Percentiles rank a stretch among this genome's conserved stretches.
Conservation (phyloP, 176 grass and related monocot genomes). For the Avena insularis region DNA sequence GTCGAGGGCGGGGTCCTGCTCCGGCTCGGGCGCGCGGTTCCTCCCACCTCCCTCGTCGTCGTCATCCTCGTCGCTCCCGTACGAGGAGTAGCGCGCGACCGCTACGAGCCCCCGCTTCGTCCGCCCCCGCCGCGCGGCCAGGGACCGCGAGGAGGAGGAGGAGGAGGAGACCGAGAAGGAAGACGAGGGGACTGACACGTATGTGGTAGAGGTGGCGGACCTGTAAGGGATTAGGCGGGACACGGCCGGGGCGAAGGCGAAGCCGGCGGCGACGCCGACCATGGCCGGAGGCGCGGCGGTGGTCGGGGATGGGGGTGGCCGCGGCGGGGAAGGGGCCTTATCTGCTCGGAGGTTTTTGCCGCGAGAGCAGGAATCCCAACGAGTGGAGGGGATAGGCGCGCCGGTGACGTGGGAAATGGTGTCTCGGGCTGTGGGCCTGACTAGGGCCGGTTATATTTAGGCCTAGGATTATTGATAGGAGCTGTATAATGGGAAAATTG, state of each 20-base stretch:
- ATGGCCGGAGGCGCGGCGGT: constrained; percentile 40
- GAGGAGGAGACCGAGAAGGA: constrained; percentile 20
- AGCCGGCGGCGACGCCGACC: constrained; percentile 60
- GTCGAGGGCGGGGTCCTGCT: constrained; percentile 79
- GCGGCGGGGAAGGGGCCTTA: constrained; percentile 42
- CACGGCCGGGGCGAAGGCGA: constrained; percentile 31
- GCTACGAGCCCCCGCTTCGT: constrained; percentile 35
- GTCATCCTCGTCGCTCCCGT: constrained; percentile 30
- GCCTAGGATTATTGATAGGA: neutral
- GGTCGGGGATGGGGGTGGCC: neutral
- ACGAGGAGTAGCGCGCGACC: constrained; percentile 56
- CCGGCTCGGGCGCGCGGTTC: constrained; percentile 55
- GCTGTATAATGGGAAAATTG: too few species aligned
- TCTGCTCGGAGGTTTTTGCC: constrained; percentile 55
- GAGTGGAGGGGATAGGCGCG: constrained; percentile 47
- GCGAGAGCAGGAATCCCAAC: constrained; percentile 31
- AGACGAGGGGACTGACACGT: constrained; percentile 4
- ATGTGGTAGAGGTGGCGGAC: neutral
- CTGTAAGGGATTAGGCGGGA: neutral
- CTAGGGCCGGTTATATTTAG: neutral
- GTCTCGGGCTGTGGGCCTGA: neutral
- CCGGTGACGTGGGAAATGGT: constrained; percentile 14
- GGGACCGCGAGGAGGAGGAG: constrained; percentile 24
- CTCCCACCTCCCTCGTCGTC: constrained; percentile 41
- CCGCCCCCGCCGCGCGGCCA: constrained; percentile 5